Conservation (phyloP, 2,329 filamentous ascomycete species). For the Rhynchosporium graminicola region DNA sequence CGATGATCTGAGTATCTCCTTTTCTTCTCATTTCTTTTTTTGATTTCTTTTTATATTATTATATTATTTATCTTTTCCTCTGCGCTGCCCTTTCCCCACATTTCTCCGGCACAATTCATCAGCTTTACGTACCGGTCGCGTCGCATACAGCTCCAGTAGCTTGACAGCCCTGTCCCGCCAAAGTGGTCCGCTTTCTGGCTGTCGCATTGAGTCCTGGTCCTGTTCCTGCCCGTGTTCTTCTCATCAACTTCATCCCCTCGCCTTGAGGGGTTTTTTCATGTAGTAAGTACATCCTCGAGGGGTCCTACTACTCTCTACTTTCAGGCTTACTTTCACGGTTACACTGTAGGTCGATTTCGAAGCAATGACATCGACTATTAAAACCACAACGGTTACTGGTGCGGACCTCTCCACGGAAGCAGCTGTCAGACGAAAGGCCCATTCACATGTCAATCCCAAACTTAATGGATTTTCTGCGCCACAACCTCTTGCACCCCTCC, state of each 20-base stretch:
- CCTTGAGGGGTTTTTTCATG: background rate
- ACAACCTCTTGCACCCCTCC: constrained; percentile 31
- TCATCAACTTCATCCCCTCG: constrained; percentile 51
- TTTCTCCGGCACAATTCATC: constrained; percentile 5
- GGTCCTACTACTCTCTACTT: constrained; percentile 60
- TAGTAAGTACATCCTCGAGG: constrained; percentile 26
- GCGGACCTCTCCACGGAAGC: constrained; percentile 23
- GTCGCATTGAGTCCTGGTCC: constrained; percentile 69
- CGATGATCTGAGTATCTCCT: background rate
- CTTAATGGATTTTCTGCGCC: constrained; percentile 27
- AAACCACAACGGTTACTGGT: constrained; percentile 34
- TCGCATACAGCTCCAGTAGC: background rate
- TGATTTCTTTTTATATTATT: too few relatives aligned
- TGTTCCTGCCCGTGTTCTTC: constrained; percentile 73
- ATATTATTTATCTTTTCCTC: background rate
- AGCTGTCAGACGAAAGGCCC: constrained; percentile 30
- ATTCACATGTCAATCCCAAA: constrained; percentile 36
- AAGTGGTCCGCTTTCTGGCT: constrained; percentile 42
- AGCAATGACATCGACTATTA: constrained; percentile 30
- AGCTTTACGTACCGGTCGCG: background rate
- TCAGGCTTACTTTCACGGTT: constrained; percentile 36
- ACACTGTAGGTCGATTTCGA: background rate
- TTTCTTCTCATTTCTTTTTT: too few relatives aligned
- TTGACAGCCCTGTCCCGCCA: constrained; percentile 45
- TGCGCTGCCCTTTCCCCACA: background rate